Percentiles rank a stretch among this genome's conserved stretches.
Evolutionary conservation across 208 protist genomes (phyloP).

Genomic region (Leptomonas seymouri): DNA sequence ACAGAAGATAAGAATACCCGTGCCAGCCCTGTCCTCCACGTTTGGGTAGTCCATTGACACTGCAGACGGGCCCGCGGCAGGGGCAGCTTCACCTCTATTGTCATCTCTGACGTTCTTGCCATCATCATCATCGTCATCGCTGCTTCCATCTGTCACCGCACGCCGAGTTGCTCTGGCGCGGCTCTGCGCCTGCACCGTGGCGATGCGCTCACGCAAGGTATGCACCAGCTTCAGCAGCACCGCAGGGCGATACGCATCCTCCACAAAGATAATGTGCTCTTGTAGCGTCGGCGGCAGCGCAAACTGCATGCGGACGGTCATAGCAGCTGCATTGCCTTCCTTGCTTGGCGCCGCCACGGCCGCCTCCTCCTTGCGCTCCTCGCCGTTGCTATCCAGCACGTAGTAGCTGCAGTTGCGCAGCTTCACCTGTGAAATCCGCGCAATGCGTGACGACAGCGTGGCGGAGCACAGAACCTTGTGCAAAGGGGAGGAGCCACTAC

Average conservation of each 20-base stretch:
- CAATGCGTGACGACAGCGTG: constrained; percentile 85
- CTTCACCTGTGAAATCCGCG: constrained; percentile 80
- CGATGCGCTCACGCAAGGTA: constrained; percentile 41
- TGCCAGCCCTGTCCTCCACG: constrained; percentile 61
- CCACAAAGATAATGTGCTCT: constrained; percentile 86
- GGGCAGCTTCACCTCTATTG: background rate
- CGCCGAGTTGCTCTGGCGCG: constrained; percentile 2
- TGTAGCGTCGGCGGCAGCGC: constrained; percentile 83
- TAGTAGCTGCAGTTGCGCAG: constrained; percentile 88
- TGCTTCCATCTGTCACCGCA: constrained; percentile 22
- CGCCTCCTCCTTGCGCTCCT: constrained; percentile 41
- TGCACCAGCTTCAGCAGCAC: constrained; percentile 86
- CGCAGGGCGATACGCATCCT: constrained; percentile 80
- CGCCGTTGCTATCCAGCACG: constrained; percentile 74
- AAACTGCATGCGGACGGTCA: constrained; percentile 62
- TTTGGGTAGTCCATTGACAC: constrained; percentile 43
- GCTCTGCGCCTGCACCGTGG: constrained; percentile 4
- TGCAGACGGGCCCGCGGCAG: constrained; percentile 2
- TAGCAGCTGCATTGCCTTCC: constrained; percentile 4
- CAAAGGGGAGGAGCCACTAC: constrained; percentile 18
- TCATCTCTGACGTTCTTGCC: background rate
- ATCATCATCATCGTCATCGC: constrained; percentile 30
- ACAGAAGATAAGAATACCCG: constrained; percentile 82
- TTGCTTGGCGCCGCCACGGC: background rate
- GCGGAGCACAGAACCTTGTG: constrained; percentile 92